Base-by-base conservation (phyloP, 495 filamentous ascomycete genomes). In the Hypoxylon fragiforme region DNA sequence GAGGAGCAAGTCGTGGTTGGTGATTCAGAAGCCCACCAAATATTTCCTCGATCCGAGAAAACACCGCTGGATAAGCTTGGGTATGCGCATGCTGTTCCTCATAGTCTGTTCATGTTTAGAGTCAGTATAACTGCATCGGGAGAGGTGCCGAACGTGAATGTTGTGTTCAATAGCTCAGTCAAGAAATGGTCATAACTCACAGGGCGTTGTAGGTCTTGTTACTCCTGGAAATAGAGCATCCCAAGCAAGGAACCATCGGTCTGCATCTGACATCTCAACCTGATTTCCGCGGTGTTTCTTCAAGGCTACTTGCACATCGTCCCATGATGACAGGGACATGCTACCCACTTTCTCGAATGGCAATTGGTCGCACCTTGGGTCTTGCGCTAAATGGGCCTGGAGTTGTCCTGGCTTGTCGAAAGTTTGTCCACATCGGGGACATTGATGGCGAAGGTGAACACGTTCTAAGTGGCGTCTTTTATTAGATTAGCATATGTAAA, bases 171-270 rank as follows among this genome's bases (percentile, higher is more conserved):
- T n/a, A n/a, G n/a, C n/a, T n/a, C n/a, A 15, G 39, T 2, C 13
- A n/a, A 9, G 24, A 4, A 28, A 28, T 28, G 24, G 5, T 28
- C 9, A 4, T 28, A 28, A 28, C 24, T 28, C 24, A 9, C 24
- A 9, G 13, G n/a, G n/a, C n/a, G n/a, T n/a, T n/a, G n/a, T n/a
- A n/a, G n/a, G n/a, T n/a, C n/a, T n/a, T n/a, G n/a, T n/a, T 7
- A 15, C 20, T 9, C 16, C 37, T 3, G 52, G 52, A 18, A 55
- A 55, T 18, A 55, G 14, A 0, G 9, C 13, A 14, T 49, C 53
- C 39, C 44, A 56, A 24, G 21, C 38, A 31, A 20, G 38, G 20
- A 56, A 43, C 53, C 44, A 56, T 21, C 39, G 21, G 12, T 56
- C 53, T 15, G 31, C 53, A 32, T 49, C 44, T 12, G 43, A 43